Conservation (phyloP, 495 filamentous ascomycete species). For the Hypoxylon lienhwacheense region DNA sequence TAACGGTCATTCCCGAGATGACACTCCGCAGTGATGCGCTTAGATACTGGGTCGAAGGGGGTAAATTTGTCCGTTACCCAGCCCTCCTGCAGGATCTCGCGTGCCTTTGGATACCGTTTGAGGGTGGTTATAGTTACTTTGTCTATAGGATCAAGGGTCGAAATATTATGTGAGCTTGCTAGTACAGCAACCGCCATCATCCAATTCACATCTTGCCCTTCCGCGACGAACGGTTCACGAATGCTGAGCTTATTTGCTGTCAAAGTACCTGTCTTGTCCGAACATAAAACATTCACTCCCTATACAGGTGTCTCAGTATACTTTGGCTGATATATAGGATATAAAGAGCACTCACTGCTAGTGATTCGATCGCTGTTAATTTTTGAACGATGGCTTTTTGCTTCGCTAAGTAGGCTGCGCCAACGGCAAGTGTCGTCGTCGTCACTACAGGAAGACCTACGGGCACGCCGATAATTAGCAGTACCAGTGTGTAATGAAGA, state of each 20-base stretch:
- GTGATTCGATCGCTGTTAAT: slow-evolving; percentile 88
- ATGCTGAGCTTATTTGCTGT: slow-evolving; percentile 91
- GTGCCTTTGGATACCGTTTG: slow-evolving; percentile 73
- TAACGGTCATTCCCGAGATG: slow-evolving; percentile 70
- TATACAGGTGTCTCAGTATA: slow-evolving; percentile 9
- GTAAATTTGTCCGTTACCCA: slow-evolving; percentile 78
- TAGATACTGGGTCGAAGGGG: slow-evolving; percentile 92
- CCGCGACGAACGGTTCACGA: slow-evolving; percentile 77
- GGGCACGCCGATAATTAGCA: slow-evolving; percentile 91
- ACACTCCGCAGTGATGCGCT: slow-evolving; percentile 84
- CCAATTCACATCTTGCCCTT: slow-evolving; percentile 75
- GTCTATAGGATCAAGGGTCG: slow-evolving; percentile 90
- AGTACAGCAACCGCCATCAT: slow-evolving; percentile 89
- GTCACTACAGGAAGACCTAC: slow-evolving; percentile 95
- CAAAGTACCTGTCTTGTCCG: slow-evolving; percentile 91
- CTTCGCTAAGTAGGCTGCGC: slow-evolving; percentile 88
- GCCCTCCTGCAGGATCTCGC: slow-evolving; percentile 63
- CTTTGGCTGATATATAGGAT: not conserved
- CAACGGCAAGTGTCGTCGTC: slow-evolving; percentile 94
- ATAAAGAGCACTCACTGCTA: slow-evolving; percentile 54
- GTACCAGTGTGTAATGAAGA: slow-evolving; percentile 79
- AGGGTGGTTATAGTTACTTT: slow-evolving; percentile 85
- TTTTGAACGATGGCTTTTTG: slow-evolving; percentile 97
- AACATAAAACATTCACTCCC: slow-evolving; percentile 94
- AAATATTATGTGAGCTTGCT: slow-evolving; percentile 87